phyloP scores from a whole-genome alignment of 2,329 filamentous ascomycete genomes.

The Aureobasidium sp. region DNA sequence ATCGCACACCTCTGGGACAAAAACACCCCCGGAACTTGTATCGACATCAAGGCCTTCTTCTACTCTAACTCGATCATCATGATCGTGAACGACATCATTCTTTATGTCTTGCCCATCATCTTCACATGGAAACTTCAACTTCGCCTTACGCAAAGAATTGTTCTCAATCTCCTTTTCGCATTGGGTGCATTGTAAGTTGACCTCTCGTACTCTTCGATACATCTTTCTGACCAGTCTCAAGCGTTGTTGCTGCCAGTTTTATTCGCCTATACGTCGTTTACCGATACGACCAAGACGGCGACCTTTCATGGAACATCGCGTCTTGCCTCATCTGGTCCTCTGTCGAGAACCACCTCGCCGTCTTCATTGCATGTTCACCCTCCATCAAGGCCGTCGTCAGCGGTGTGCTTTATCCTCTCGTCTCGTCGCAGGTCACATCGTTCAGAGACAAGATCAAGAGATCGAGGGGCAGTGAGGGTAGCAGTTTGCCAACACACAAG shows the following conservation, averaged over 20 bases:
- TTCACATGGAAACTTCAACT: conserved; percentile 30
- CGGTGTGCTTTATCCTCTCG: conserved; percentile 8
- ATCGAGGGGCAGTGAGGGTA: background rate
- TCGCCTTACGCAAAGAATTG: conserved; percentile 24
- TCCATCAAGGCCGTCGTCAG: conserved; percentile 21
- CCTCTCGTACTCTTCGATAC: background rate
- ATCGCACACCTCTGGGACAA: conserved; percentile 26
- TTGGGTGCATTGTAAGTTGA: conserved; percentile 24
- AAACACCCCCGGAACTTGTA: conserved; percentile 23
- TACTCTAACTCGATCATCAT: conserved; percentile 28
- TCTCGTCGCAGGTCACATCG: background rate
- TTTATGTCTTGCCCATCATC: conserved; percentile 31
- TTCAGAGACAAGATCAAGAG: conserved; percentile 10
- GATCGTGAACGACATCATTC: conserved; percentile 29
- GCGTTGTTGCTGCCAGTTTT: conserved; percentile 24
- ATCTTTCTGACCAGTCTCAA: conserved; percentile 8
- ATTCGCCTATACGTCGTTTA: conserved; percentile 22
- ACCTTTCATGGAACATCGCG: conserved; percentile 19
- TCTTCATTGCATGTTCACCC: conserved; percentile 28
- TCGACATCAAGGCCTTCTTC: conserved; percentile 28
- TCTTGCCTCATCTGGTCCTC: conserved; percentile 26
- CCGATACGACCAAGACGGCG: conserved; percentile 17
- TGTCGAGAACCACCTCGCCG: conserved; percentile 29
- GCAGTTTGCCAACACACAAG: conserved; percentile 6
- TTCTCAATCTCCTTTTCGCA: conserved; percentile 26